phyloP scores from a whole-genome alignment of 1,139 yeast genomes.

The Barnettozyma hawaiiensis region DNA sequence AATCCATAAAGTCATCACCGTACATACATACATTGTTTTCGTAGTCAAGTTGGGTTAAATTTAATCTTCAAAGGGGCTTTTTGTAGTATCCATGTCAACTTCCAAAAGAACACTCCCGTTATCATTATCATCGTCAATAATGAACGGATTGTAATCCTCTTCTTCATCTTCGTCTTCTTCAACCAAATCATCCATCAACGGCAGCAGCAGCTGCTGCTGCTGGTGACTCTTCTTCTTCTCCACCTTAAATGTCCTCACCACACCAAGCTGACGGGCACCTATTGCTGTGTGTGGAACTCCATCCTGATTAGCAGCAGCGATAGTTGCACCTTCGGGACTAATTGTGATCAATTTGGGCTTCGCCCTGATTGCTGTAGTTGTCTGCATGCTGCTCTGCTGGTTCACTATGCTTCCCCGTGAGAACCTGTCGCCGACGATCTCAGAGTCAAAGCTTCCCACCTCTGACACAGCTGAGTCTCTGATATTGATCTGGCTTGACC shows the following conservation, averaged over 20 bases:
- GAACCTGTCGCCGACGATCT: slow-evolving; percentile 18
- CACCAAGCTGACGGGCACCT: slow-evolving; percentile 22
- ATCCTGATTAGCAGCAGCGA: slow-evolving; percentile 9
- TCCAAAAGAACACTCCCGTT: slow-evolving; percentile 23
- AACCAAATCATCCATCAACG: slow-evolving; percentile 10
- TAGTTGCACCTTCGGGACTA: slow-evolving; percentile 10
- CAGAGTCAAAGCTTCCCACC: slow-evolving; percentile 17
- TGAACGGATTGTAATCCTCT: slow-evolving; percentile 24
- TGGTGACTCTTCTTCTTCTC: slow-evolving; percentile 8
- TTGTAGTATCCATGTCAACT: slow-evolving; percentile 20
- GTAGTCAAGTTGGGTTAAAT: background rate
- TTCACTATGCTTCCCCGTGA: slow-evolving; percentile 25
- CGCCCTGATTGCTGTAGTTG: slow-evolving; percentile 67
- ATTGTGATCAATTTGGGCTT: slow-evolving; percentile 62
- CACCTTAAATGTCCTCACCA: slow-evolving; percentile 22
- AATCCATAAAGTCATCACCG: background rate
- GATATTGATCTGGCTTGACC: slow-evolving; percentile 7
- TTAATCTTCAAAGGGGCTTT: slow-evolving; percentile 21
- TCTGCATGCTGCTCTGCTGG: slow-evolving; percentile 27
- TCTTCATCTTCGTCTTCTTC: slow-evolving; percentile 22
- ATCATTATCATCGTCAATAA: slow-evolving; percentile 21
- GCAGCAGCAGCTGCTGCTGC: background rate
- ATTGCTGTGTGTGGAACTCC: slow-evolving; percentile 21
- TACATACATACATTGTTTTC: background rate
- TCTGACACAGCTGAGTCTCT: slow-evolving; percentile 20